These are phyloP conservation scores for Thielaviopsis euricoi DNA, from an alignment of 2,329 filamentous ascomycete genomes.

Conservation along the genomic window DNA sequence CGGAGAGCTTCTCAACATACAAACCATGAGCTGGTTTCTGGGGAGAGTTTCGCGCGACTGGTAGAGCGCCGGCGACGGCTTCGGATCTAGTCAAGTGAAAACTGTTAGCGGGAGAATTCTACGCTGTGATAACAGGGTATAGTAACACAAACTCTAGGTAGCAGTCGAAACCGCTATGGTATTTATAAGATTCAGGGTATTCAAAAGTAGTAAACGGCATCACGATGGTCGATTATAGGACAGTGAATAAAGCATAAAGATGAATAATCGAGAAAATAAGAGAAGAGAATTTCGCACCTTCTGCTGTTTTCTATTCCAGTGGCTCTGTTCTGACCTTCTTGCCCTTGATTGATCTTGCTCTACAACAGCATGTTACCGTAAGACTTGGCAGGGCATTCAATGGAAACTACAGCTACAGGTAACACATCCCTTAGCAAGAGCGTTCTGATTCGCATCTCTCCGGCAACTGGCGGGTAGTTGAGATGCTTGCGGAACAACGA, in stretches of 20 bases:
- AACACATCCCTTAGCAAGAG: neutral
- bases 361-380: no score
- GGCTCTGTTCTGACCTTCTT: no score
- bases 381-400: no score
- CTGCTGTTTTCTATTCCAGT: neutral
- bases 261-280: no score
- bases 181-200: constrained; percentile 45
- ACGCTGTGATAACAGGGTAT: neutral
- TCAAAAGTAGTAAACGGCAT: constrained; percentile 36
- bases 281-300: neutral
- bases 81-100: constrained; percentile 40
- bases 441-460: neutral
- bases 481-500: no score
- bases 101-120: neutral
- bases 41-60: constrained; percentile 63
- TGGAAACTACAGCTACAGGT: no score
- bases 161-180: constrained; percentile 62
- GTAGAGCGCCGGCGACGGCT: constrained; percentile 57
- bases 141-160: constrained; percentile 51
- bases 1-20: constrained; percentile 66
- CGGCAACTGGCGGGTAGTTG: no score
- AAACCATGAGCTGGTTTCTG: constrained; percentile 65
- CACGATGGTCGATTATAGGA: neutral
- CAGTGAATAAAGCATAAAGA: neutral
- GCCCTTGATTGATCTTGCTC: no score